Base-by-base conservation (phyloP, 2,329 filamentous ascomycete species). In the Clarireedia sp. region DNA sequence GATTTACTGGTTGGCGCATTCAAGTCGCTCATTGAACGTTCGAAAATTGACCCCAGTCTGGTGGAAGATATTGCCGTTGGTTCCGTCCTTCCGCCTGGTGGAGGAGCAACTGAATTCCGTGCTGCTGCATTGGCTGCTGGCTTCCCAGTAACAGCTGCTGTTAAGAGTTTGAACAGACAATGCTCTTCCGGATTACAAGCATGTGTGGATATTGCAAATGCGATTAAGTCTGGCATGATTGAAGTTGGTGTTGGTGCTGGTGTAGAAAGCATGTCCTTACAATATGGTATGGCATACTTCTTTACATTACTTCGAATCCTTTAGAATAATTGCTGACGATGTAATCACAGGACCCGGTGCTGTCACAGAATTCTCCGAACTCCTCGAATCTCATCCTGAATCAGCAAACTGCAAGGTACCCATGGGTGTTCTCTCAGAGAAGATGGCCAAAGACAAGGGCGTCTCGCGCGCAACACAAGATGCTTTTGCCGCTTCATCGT, bases 321-420 rank as follows among this genome's bases (percentile, higher is more conserved):
- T 19, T 16, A 33, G 12, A 53, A 46, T 16, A 14, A 51, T 23
- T 14, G 26, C 44, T 62, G 46, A 50, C 54, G 23, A 45, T 16
- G 48, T 10, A 29, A 36, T 44, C 10, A 41, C 54, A 63, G 87
- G 85, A 36, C 91, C 92, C 23, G 78, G 77, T 45, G 94, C 94
- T 59, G 92, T 97, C 16, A 82, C 85, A 59, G 94, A 97, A 73
- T 96, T 97, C 80, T 94, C 89, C 29, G 89, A 95, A 49, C 80
- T 89, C 52, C 83, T 97, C 61, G 89, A 96, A 69, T 81, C 77
- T 66, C 81, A 92, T 77, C 79, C 83, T 61, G 86, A 94, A 69
- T 81, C 91, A 23, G 87, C 87, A 67, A 95, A 96, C 80, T 99
- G 94, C 84, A 96, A 95, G 76, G 92, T 97, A 3, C 86, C 90